Evolutionary conservation across 106 monocot genomes (phyloP), one percentile per base, ranked within the genome.

Genomic region (Apostasia ramifera): DNA sequence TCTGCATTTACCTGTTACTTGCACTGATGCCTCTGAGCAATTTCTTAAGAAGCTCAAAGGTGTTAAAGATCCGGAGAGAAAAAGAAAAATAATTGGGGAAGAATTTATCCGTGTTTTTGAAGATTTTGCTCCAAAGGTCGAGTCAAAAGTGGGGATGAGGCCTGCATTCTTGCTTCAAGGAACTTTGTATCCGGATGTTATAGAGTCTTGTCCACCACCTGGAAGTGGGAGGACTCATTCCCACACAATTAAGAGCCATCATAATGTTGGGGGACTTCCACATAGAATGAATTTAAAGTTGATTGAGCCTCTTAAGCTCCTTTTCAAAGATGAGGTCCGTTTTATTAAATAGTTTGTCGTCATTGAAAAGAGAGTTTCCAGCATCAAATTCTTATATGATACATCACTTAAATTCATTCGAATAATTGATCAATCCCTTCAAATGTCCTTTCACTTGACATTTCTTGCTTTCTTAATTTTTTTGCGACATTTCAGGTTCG

Each of bases 191-290:
- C 97, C 26, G 26, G 97, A 97, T 85, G 97, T 92, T 38, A 97
- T 94, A n/a, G 90, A 94, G 74, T 94, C 94, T 10, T 94, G 94
- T 58, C 94, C 94, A 11, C 94, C 90, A 4, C 94, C 94, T 63
- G 94, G 94, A 66, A 94, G 87, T 77, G 94, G 90, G 69, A 87
- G 80, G 77, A 80, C 73, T 53, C 94, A 90, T 61, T 94, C 97
- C 37, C 97, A 97, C 73, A 97, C 92, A 62, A 97, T 97, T 12
- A 97, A 97, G 73, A 92, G 92, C 62, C 97, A 97, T 71, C 97
- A 92, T 69, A 97, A 97, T 83, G 97, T 97, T 69, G 97, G 97
- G 52, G 97, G 97, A 45, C 92, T 92, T 79, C 97, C 97, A 8
- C 83, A 87, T 62, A 87, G 87, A 61, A 97, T 97, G 97, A 92